These are phyloP conservation scores for Thelonectria olida DNA, from an alignment of 2,329 filamentous ascomycete genomes.

Conservation along the genomic window DNA sequence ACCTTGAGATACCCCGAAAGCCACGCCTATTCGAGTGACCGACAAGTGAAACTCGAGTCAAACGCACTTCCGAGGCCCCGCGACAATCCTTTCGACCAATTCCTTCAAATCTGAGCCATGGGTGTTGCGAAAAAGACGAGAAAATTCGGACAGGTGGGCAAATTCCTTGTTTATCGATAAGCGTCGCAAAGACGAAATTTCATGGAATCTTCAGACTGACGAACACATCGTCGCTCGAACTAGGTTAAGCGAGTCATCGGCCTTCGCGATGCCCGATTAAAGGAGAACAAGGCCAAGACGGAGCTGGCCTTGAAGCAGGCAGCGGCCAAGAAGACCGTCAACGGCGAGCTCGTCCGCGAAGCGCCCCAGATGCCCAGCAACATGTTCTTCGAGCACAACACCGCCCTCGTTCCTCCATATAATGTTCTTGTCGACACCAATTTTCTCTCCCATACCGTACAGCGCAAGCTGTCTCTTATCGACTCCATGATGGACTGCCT, in stretches of 20 bases:
- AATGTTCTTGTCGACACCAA: conserved; percentile 77
- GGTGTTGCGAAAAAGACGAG: conserved; percentile 89
- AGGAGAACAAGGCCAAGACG: conserved; percentile 79
- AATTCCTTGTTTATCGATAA: conserved; percentile 43
- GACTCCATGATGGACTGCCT: conserved; percentile 94
- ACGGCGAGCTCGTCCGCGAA: conserved; percentile 75
- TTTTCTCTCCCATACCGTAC: conserved; percentile 89
- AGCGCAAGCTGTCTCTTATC: conserved; percentile 87
- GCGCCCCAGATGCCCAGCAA: conserved; percentile 83
- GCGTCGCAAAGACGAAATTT: conserved; percentile 32
- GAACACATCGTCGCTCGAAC: conserved; percentile 4
- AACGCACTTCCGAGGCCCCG: neutral
- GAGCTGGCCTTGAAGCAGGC: conserved; percentile 67
- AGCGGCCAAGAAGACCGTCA: conserved; percentile 63
- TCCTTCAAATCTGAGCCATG: conserved; percentile 61
- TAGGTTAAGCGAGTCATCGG: conserved; percentile 87
- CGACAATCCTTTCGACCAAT: neutral
- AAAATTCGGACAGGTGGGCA: conserved; percentile 79
- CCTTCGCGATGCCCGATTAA: conserved; percentile 80
- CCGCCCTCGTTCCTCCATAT: conserved; percentile 85
- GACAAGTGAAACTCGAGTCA: neutral
- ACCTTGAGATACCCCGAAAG: conserved; percentile 16
- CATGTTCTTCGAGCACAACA: conserved; percentile 92
- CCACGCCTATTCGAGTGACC: conserved; percentile 1
- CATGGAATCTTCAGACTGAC: conserved; percentile 23